Conservation (phyloP, 768 basidiomycete species). For the Agrocybe praecox region DNA sequence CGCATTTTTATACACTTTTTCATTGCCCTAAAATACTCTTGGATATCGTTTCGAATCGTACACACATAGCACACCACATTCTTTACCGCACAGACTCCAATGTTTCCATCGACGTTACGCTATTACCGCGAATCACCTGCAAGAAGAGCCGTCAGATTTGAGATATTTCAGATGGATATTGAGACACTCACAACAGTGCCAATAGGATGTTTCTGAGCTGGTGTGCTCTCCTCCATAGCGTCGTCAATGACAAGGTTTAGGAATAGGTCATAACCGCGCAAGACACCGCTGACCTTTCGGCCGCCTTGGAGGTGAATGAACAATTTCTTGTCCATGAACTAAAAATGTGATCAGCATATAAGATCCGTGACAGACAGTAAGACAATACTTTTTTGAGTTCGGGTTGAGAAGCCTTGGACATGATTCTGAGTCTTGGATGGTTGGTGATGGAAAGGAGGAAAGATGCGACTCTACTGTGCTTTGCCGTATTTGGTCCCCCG, state of each 20-base stretch:
- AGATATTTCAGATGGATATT: conserved; percentile 3
- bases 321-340: conserved; percentile 99
- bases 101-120: conserved; percentile 94
- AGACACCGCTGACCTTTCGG: conserved; percentile 91
- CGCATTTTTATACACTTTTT: not conserved
- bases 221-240: conserved; percentile 87
- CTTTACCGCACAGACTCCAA: conserved; percentile 58
- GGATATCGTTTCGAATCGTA: not conserved
- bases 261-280: conserved; percentile 98
- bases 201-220: conserved; percentile 87
- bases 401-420: conserved; percentile 96
- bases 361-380: not conserved
- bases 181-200: conserved; percentile 81
- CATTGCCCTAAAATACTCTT: not conserved
- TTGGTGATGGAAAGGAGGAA: conserved; percentile 17
- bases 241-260: conserved; percentile 98
- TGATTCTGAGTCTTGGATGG: conserved; percentile 33
- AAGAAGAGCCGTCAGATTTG: conserved; percentile 8
- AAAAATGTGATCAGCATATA: conserved; percentile 5
- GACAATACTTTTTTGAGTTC: conserved; percentile 90
- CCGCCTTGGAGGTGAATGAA: conserved; percentile 94
- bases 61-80: conserved; percentile 6
- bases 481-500: conserved; percentile 35
- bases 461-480: conserved; percentile 34
- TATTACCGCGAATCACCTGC: conserved; percentile 96